Percentiles rank a stretch among this genome's conserved stretches.
Conservation (phyloP, 1,284 basidiomycete genomes). For the Mrakiaceae sp. region DNA sequence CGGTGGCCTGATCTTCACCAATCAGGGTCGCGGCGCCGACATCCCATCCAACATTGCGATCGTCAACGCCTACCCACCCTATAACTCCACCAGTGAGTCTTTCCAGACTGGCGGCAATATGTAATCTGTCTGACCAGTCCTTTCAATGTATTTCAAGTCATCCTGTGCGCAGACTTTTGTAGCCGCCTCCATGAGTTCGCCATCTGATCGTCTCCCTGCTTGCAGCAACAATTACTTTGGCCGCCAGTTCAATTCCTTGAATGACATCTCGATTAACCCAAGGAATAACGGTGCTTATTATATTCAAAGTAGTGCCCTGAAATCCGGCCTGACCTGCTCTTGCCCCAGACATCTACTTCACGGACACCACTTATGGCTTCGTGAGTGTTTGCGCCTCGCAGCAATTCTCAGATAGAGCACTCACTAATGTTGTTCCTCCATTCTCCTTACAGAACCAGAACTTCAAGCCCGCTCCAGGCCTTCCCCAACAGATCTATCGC, state of each 20-base stretch:
- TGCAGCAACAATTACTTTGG: constrained; percentile 54
- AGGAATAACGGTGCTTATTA: constrained; percentile 33
- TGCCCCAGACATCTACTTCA: constrained; percentile 49
- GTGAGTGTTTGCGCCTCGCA: constrained; percentile 34
- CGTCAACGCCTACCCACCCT: constrained; percentile 52
- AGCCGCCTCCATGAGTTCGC: constrained; percentile 52
- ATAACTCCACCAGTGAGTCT: constrained; percentile 42
- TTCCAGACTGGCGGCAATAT: too few species aligned
- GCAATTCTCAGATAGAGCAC: neutral
- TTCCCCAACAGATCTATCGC: constrained; percentile 62
- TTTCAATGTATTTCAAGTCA: neutral
- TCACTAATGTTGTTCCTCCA: neutral
- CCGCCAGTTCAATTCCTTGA: constrained; percentile 67
- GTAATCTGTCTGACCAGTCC: too few species aligned
- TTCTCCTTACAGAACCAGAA: constrained; percentile 30
- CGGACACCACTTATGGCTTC: constrained; percentile 46
- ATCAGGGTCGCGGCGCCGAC: constrained; percentile 52
- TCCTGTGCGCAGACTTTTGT: constrained; percentile 5
- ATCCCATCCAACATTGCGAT: constrained; percentile 52
- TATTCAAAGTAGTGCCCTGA: too few species aligned
- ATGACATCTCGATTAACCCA: constrained; percentile 63
- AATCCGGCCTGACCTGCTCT: too few species aligned
- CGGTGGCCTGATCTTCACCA: constrained; percentile 52
- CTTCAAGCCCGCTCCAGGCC: constrained; percentile 51
- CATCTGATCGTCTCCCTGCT: constrained; percentile 44